Conservation (phyloP, 148 eudicot genomes). For the Spergularia marina region DNA sequence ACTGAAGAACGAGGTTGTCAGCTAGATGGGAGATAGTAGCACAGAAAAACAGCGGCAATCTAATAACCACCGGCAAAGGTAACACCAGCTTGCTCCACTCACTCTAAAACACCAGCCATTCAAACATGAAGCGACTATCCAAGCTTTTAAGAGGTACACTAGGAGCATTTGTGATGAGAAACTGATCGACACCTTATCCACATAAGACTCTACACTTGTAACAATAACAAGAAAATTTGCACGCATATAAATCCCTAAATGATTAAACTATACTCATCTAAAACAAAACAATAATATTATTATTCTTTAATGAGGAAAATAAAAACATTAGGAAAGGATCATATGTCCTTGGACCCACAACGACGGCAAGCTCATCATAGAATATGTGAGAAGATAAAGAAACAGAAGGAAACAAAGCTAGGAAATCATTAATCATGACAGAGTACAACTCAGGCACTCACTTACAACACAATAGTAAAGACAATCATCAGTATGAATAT, state of each 20-base stretch:
- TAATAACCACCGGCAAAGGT: slow-evolving; percentile 90
- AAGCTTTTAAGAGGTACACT: not conserved
- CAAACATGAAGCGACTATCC: not conserved
- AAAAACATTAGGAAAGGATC: not conserved
- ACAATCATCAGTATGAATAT: no score
- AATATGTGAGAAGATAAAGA: no score
- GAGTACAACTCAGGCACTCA: no score
- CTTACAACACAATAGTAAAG: no score
- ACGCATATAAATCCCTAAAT: not conserved
- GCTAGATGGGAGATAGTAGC: slow-evolving; percentile 93
- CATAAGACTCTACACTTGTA: not conserved
- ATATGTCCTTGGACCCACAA: not conserved
- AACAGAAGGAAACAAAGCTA: no score
- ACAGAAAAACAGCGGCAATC: slow-evolving; percentile 82
- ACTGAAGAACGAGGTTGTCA: slow-evolving; percentile 92
- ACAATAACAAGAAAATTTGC: not conserved
- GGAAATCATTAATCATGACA: no score
- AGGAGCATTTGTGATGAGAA: not conserved
- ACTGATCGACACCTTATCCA: not conserved
- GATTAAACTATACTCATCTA: not conserved
- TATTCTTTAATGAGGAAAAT: not conserved
- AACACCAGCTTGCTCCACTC: slow-evolving; percentile 89
- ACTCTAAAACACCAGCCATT: slow-evolving; percentile 22
- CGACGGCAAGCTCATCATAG: not conserved
- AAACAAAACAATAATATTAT: not conserved